Percentiles rank a stretch among this genome's conserved stretches.
phyloP scores from a whole-genome alignment of 345 rosid species.

The Brassica napus region DNA sequence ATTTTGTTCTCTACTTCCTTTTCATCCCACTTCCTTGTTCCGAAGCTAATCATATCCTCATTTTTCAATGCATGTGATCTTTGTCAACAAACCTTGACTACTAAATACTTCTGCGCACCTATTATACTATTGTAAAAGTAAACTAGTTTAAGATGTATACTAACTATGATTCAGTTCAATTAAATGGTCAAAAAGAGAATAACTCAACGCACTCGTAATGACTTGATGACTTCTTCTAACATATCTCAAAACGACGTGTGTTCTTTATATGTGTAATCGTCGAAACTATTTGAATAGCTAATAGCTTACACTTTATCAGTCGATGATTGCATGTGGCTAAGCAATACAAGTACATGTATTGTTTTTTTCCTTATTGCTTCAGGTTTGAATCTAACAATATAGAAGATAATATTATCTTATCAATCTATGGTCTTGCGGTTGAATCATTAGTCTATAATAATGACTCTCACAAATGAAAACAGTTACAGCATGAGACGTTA shows the following conservation, averaged over 20 bases:
- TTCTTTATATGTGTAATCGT: background rate
- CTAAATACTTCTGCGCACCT: conserved; percentile 8
- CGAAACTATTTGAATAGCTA: background rate
- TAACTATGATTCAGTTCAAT: conserved; percentile 1
- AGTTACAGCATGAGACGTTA: background rate
- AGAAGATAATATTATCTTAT: background rate
- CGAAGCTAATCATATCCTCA: conserved; percentile 28
- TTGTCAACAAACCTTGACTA: conserved; percentile 35
- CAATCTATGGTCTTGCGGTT: background rate
- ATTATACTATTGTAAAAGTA: conserved; percentile 16
- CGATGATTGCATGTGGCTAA: conserved; percentile 11
- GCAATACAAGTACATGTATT: background rate
- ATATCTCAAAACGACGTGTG: background rate
- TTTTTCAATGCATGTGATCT: conserved; percentile 39
- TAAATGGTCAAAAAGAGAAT: conserved; percentile 24
- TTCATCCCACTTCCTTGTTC: conserved; percentile 23
- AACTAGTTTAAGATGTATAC: background rate
- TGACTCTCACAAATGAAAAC: background rate
- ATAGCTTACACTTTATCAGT: background rate
- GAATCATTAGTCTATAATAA: background rate
- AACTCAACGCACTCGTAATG: background rate
- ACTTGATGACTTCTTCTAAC: conserved; percentile 11
- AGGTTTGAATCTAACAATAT: background rate
- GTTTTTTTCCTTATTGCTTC: background rate
- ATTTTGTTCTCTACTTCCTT: background rate